A percentile compares a stretch with the other conserved stretches of the same genome.
phyloP scores from a whole-genome alignment of 331 rosid genomes.

The Rosa hybrid region DNA sequence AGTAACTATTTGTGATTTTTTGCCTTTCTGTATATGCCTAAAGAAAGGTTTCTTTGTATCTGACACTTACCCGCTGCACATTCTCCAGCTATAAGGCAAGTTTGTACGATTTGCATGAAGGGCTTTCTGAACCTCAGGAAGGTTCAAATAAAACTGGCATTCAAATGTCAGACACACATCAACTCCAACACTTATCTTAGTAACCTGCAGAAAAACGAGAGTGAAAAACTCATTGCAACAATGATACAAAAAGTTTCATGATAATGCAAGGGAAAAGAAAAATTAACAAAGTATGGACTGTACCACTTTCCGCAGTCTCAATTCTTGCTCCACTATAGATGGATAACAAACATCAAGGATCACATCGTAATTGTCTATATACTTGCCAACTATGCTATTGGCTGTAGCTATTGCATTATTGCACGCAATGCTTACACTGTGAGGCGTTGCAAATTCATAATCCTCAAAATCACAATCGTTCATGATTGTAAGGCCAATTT shows the following conservation, averaged over 20 bases:
- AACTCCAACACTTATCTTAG: constrained; percentile 72
- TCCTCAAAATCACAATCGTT: constrained; percentile 74
- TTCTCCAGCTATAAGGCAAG: constrained; percentile 64
- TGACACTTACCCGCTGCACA: constrained; percentile 70
- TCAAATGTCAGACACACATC: constrained; percentile 80
- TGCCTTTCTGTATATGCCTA: background rate
- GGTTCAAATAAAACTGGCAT: constrained; percentile 63
- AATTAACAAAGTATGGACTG: background rate
- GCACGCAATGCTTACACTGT: constrained; percentile 62
- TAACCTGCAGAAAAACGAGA: constrained; percentile 54
- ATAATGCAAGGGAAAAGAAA: background rate
- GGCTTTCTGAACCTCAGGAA: constrained; percentile 88
- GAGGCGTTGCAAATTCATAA: constrained; percentile 40
- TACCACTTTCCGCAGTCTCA: constrained; percentile 71
- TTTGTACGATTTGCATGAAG: constrained; percentile 93
- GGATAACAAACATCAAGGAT: constrained; percentile 91
- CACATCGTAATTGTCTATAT: constrained; percentile 72
- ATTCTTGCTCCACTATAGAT: constrained; percentile 82
- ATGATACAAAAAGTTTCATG: background rate
- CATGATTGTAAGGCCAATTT: constrained; percentile 59
- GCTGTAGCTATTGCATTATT: constrained; percentile 49
- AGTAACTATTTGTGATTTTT: too few species aligned
- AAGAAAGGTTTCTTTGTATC: background rate
- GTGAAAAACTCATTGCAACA: background rate
- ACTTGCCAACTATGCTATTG: constrained; percentile 49